Evolutionary conservation across 148 eudicot species (phyloP).

Genomic region (Salicornia ramosissima): DNA sequence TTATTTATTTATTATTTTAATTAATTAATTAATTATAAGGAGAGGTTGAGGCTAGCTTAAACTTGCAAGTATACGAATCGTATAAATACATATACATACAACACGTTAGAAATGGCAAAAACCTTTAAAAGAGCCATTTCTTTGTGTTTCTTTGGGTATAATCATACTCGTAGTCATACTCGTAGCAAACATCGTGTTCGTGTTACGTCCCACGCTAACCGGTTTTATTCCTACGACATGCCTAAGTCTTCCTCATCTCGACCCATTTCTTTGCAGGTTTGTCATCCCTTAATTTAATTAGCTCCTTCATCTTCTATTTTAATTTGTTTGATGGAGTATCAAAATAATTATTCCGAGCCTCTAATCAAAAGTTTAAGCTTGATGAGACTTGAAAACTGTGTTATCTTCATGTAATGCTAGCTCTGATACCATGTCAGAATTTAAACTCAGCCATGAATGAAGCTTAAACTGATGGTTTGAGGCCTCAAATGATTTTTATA

Average conservation of each 20-base stretch:
- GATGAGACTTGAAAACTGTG: no score
- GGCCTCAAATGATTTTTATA: no score
- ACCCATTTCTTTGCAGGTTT: slow-evolving; percentile 28
- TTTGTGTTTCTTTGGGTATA: slow-evolving; percentile 16
- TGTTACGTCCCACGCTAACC: background rate
- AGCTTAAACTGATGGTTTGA: no score
- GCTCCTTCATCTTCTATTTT: no score
- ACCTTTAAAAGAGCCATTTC: slow-evolving; percentile 14
- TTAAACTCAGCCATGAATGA: no score
- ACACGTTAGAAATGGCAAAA: slow-evolving; percentile 9
- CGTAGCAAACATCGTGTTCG: background rate
- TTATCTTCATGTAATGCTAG: no score
- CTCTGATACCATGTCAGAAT: no score
- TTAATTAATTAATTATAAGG: no score
- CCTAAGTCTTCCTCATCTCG: slow-evolving; percentile 19
- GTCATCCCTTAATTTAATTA: background rate
- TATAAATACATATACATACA: slow-evolving; percentile 2
- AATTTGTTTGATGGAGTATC: no score
- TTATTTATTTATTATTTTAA: background rate
- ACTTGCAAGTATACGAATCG: background rate
- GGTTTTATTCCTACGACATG: slow-evolving; percentile 24
- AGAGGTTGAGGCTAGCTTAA: no score
- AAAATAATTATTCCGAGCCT: no score
- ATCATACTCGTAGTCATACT: slow-evolving; percentile 6
- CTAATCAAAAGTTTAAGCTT: no score